Conservation (phyloP, 768 basidiomycete genomes). For the Tricholoma sp. region DNA sequence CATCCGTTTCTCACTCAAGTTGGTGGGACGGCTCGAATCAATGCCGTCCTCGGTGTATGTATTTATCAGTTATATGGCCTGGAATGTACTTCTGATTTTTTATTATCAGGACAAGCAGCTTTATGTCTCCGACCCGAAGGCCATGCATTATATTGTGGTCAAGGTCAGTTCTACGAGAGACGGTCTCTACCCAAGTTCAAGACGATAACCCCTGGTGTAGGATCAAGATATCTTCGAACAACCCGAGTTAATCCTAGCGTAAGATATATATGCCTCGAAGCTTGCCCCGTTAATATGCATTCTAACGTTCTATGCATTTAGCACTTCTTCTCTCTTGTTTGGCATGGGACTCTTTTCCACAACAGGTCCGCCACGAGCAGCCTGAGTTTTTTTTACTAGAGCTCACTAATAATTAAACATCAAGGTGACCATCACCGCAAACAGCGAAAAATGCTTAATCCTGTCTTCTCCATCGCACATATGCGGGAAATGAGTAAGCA, state of each 20-base stretch:
- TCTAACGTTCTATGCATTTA: too few relatives aligned
- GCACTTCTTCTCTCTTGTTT: conserved; percentile 1
- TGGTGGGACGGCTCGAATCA: conserved; percentile 13
- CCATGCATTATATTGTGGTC: conserved; percentile 31
- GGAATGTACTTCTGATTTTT: not conserved
- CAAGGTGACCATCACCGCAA: conserved; percentile 15
- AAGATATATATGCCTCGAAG: too few relatives aligned
- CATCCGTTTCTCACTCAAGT: conserved; percentile 4
- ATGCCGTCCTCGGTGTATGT: conserved; percentile 16
- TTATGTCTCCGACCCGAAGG: too few relatives aligned
- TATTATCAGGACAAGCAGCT: conserved; percentile 4
- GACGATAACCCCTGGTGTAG: not conserved
- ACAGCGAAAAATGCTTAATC: too few relatives aligned
- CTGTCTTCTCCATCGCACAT: too few relatives aligned
- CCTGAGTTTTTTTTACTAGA: too few relatives aligned
- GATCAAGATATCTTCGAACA: too few relatives aligned
- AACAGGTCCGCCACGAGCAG: conserved; percentile 7
- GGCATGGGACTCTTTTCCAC: conserved; percentile 4
- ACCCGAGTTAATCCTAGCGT: too few relatives aligned
- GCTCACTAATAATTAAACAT: not conserved
- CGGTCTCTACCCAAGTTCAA: not conserved
- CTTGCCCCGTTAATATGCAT: too few relatives aligned
- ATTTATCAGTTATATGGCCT: not conserved
- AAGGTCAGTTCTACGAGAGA: conserved; percentile 20
- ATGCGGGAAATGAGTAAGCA: too few relatives aligned